These are phyloP conservation scores for Boletus semigastroideus DNA, from an alignment of 1,284 basidiomycete species.

Conservation along the genomic window DNA sequence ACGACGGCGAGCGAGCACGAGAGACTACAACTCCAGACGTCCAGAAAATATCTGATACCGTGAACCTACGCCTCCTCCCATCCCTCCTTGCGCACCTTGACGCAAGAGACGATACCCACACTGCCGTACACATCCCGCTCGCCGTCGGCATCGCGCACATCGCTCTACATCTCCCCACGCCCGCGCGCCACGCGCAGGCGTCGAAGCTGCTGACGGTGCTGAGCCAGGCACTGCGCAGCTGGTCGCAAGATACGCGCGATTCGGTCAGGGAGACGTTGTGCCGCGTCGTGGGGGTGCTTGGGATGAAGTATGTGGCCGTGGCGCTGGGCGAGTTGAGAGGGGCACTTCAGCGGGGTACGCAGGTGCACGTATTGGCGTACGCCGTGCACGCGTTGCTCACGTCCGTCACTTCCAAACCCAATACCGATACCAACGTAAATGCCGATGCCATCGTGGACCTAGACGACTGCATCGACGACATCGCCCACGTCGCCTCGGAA, in stretches of 20 bases:
- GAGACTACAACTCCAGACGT: conserved; percentile 25
- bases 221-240: conserved; percentile 87
- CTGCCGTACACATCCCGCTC: conserved; percentile 84
- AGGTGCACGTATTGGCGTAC: conserved; percentile 90
- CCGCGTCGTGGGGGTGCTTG: conserved; percentile 78
- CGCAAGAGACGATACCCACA: conserved; percentile 82
- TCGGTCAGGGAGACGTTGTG: conserved; percentile 83
- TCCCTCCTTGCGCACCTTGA: conserved; percentile 77
- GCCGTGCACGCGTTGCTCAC: conserved; percentile 82
- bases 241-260: conserved; percentile 93
- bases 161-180: conserved; percentile 74
- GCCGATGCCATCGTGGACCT: conserved; percentile 50
- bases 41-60: conserved; percentile 70
- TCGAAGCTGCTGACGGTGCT: conserved; percentile 78
- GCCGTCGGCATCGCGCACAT: conserved; percentile 88
- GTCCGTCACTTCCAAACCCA: conserved; percentile 64
- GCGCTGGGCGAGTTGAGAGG: conserved; percentile 81
- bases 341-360: conserved; percentile 88
- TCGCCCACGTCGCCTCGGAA: conserved; percentile 83
- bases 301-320: conserved; percentile 71
- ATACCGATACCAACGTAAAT: conserved; percentile 48
- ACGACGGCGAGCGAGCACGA: conserved; percentile 24
- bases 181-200: conserved; percentile 65
- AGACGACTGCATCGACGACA: conserved; percentile 76
- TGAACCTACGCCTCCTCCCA: conserved; percentile 76